Conservation (phyloP, 208 protist genomes). For the Trypanosoma congolense region DNA sequence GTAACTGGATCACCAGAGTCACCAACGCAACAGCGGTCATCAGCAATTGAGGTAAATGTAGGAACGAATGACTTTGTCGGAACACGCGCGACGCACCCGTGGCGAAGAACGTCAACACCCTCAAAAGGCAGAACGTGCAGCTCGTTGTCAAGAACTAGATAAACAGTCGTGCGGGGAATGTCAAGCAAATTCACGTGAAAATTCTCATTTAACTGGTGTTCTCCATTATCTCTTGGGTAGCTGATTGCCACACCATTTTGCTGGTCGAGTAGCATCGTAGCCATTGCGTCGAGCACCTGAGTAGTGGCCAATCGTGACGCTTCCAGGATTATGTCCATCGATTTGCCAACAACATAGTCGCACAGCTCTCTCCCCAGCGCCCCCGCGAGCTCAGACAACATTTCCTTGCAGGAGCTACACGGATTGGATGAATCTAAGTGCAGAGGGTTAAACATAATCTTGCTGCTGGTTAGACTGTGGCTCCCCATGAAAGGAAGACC, state of each 20-base stretch:
- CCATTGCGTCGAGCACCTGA: conserved; percentile 6
- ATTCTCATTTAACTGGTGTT: neutral
- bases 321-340: conserved; percentile 14
- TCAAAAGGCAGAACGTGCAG: conserved; percentile 66
- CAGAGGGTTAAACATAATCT: conserved; percentile 13
- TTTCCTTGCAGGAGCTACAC: conserved; percentile 12
- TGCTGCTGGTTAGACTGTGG: neutral
- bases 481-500: conserved; percentile 13
- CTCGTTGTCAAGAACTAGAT: conserved; percentile 41
- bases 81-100: conserved; percentile 44
- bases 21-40: neutral
- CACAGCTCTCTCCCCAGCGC: conserved; percentile 23
- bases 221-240: neutral
- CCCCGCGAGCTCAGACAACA: conserved; percentile 3
- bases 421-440: neutral
- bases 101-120: conserved; percentile 36
- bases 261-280: neutral
- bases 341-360: conserved; percentile 6
- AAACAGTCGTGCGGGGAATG: conserved; percentile 52
- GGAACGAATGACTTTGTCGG: conserved; percentile 19
- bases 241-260: neutral
- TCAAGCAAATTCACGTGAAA: conserved; percentile 38
- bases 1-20: neutral
- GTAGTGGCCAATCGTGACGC: conserved; percentile 18
- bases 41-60: neutral